These are phyloP conservation scores for Epichloe gansuensis DNA, from an alignment of 2,329 filamentous ascomycete genomes.

Conservation along the genomic window DNA sequence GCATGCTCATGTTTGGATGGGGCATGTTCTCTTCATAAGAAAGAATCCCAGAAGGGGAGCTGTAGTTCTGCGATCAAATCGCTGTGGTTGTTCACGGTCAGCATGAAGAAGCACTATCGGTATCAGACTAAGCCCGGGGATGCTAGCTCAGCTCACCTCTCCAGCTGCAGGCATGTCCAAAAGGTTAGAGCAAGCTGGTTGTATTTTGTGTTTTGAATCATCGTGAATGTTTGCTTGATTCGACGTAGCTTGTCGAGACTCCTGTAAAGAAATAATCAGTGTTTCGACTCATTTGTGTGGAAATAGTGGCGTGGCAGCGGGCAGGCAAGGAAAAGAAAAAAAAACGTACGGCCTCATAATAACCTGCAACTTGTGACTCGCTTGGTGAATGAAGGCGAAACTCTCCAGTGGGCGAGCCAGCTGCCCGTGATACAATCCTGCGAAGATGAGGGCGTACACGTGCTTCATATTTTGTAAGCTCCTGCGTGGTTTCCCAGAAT, in stretches of 20 bases:
- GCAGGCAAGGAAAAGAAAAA: not conserved
- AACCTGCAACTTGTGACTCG: slow-evolving; percentile 49
- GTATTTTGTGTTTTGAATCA: slow-evolving; percentile 30
- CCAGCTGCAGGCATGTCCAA: slow-evolving; percentile 88
- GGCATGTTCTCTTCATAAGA: slow-evolving; percentile 52
- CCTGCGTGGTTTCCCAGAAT: slow-evolving; percentile 75
- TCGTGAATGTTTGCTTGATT: slow-evolving; percentile 23
- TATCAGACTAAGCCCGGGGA: too few relatives aligned
- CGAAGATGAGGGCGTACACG: slow-evolving; percentile 74
- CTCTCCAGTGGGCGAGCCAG: slow-evolving; percentile 79
- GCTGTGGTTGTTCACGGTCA: slow-evolving; percentile 28
- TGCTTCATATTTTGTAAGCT: slow-evolving; percentile 70
- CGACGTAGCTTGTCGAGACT: slow-evolving; percentile 36
- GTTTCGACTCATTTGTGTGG: not conserved
- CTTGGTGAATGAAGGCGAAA: slow-evolving; percentile 48
- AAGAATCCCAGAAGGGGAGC: slow-evolving; percentile 48
- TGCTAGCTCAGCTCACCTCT: slow-evolving; percentile 47
- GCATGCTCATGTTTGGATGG: slow-evolving; percentile 44
- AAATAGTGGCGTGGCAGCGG: not conserved
- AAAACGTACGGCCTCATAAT: slow-evolving; percentile 59
- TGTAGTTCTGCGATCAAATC: slow-evolving; percentile 84
- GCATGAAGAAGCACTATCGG: not conserved
- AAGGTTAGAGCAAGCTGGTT: slow-evolving; percentile 67
- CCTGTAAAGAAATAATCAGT: slow-evolving; percentile 18
- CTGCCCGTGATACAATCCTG: slow-evolving; percentile 81